Conservation (phyloP, 768 basidiomycete species). For the Favolaschia claudopus region DNA sequence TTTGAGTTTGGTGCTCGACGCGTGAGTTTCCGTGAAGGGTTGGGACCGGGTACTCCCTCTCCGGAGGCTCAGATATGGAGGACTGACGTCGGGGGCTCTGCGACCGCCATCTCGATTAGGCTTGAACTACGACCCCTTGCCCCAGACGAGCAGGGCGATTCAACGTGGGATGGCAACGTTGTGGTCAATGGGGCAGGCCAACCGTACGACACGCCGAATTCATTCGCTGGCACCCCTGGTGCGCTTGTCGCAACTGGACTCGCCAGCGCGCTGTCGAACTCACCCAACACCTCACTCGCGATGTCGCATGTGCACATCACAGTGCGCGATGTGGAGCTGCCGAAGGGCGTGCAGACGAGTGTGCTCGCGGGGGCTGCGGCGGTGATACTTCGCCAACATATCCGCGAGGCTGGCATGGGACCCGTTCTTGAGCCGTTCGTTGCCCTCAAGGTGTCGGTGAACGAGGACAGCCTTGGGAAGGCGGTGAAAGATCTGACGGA, state of each 20-base stretch:
- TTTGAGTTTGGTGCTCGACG: slow-evolving; percentile 81
- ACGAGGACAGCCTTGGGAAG: slow-evolving; percentile 74
- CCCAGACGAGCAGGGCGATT: slow-evolving; percentile 66
- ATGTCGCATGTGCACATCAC: slow-evolving; percentile 70
- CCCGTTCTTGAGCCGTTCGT: slow-evolving; percentile 84
- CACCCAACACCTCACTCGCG: slow-evolving; percentile 79
- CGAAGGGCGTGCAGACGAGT: slow-evolving; percentile 53
- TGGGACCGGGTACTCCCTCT: slow-evolving; percentile 41
- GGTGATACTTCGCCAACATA: slow-evolving; percentile 64
- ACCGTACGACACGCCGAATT: slow-evolving; percentile 60
- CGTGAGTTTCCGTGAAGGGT: slow-evolving; percentile 81
- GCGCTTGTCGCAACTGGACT: slow-evolving; percentile 73
- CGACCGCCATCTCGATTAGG: slow-evolving; percentile 55
- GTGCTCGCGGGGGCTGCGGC: slow-evolving; percentile 72
- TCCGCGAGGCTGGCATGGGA: slow-evolving; percentile 72
- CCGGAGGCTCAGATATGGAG: slow-evolving; percentile 59
- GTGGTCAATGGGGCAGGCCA: slow-evolving; percentile 64
- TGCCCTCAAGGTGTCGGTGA: slow-evolving; percentile 69
- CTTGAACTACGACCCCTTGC: slow-evolving; percentile 63
- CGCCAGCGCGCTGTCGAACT: slow-evolving; percentile 74
- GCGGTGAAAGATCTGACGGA: slow-evolving; percentile 88
- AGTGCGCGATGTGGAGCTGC: slow-evolving; percentile 52
- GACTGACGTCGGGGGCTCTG: slow-evolving; percentile 68
- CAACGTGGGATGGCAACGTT: slow-evolving; percentile 80
- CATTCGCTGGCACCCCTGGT: slow-evolving; percentile 54